Conservation (phyloP, 441 rosid genomes). For the Populus hybrid region DNA sequence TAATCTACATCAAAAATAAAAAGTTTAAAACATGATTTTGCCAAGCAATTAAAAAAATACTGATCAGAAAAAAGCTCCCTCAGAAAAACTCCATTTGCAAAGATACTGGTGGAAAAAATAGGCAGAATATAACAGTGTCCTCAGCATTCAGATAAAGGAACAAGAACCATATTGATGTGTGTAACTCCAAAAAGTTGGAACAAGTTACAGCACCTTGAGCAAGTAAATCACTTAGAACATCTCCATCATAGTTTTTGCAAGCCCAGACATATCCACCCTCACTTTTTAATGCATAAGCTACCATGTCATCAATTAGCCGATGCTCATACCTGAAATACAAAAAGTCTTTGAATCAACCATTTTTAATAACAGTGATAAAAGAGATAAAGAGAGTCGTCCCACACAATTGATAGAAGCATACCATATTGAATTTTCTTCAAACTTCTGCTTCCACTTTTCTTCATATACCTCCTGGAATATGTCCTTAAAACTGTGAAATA, state of each 20-base stretch:
- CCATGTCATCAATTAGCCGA: slow-evolving; percentile 96
- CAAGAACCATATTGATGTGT: too few relatives aligned
- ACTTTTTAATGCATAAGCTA: slow-evolving; percentile 93
- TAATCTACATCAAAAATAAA: too few relatives aligned
- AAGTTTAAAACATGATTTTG: background rate
- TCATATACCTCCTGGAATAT: slow-evolving; percentile 92
- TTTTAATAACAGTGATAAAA: background rate
- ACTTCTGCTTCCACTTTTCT: slow-evolving; percentile 82
- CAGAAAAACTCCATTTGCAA: too few relatives aligned
- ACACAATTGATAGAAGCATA: slow-evolving; percentile 25
- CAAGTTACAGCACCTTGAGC: too few relatives aligned
- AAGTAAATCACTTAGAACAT: too few relatives aligned
- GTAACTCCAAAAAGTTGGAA: too few relatives aligned
- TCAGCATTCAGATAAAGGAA: too few relatives aligned
- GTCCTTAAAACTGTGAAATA: slow-evolving; percentile 76
- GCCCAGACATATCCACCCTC: slow-evolving; percentile 99
- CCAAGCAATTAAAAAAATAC: too few relatives aligned
- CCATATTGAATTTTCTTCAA: slow-evolving; percentile 92
- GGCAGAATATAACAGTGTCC: too few relatives aligned
- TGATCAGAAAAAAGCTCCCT: too few relatives aligned
- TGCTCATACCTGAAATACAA: slow-evolving; percentile 78
- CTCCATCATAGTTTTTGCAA: too few relatives aligned
- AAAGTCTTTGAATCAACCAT: slow-evolving; percentile 12
- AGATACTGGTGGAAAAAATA: too few relatives aligned
- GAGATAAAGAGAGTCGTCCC: background rate